A percentile compares a stretch with the other conserved stretches of the same genome.
Evolutionary conservation across 306 rosid species (phyloP).

Genomic region (Lathyrus aphaca): DNA sequence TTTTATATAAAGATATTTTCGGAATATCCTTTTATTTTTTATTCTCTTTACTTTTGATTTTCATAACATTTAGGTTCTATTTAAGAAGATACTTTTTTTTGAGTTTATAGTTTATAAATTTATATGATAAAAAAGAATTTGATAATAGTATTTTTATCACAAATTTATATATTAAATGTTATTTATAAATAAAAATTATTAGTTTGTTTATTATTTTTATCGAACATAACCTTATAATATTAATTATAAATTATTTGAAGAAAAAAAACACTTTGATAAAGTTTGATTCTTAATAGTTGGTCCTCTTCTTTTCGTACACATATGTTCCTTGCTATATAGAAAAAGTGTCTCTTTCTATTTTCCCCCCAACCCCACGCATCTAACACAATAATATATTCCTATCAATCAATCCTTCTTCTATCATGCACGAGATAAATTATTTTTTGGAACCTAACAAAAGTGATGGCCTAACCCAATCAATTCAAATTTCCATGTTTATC

Average conservation of each 20-base stretch:
- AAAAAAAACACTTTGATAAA: slow-evolving; percentile 16
- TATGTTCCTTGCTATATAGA: slow-evolving; percentile 32
- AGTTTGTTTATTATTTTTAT: no score
- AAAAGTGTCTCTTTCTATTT: slow-evolving; percentile 29
- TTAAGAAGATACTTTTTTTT: no score
- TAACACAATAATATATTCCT: slow-evolving; percentile 35
- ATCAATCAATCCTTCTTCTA: slow-evolving; percentile 19
- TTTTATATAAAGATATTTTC: no score
- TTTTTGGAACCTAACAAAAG: slow-evolving; percentile 41
- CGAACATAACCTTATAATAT: no score
- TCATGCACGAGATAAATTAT: slow-evolving; percentile 35
- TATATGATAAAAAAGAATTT: no score
- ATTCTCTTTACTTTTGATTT: background rate
- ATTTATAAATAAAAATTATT: no score
- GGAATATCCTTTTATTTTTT: no score
- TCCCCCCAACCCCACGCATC: slow-evolving; percentile 36
- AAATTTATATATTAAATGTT: no score
- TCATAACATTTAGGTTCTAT: background rate
- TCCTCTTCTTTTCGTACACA: slow-evolving; percentile 41
- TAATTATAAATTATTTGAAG: background rate
- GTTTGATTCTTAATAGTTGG: slow-evolving; percentile 9
- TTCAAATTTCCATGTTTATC: slow-evolving; percentile 27
- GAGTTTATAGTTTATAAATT: no score
- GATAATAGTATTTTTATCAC: no score
- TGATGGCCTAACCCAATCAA: slow-evolving; percentile 43